A percentile compares a stretch with the other conserved stretches of the same genome.
These are phyloP conservation scores for Colletotrichum paranaense DNA, from an alignment of 2,329 filamentous ascomycete species.

Conservation along the genomic window DNA sequence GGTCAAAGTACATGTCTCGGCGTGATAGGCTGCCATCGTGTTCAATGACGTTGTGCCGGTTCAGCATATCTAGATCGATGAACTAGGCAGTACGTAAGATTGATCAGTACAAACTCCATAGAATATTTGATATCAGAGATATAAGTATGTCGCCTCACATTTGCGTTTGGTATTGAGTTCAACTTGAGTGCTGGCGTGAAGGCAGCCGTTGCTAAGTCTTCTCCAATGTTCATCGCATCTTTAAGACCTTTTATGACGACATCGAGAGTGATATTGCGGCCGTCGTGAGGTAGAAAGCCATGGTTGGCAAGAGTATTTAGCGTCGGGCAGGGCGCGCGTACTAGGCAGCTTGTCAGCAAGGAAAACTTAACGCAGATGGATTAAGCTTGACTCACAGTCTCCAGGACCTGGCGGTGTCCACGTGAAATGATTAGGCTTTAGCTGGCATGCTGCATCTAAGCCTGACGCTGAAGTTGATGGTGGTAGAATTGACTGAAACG, in stretches of 20 bases:
- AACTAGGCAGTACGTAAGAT: neutral
- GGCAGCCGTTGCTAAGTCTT: conserved; percentile 50
- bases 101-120: neutral
- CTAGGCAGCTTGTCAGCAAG: conserved; percentile 33
- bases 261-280: conserved; percentile 52
- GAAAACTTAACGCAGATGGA: neutral
- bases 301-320: conserved; percentile 64
- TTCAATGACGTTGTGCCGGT: conserved; percentile 59
- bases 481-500: neutral
- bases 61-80: conserved; percentile 50
- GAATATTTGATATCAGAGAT: conserved; percentile 30
- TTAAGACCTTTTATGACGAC: conserved; percentile 51
- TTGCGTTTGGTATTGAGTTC: conserved; percentile 56
- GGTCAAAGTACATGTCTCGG: conserved; percentile 61
- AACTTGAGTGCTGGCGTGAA: conserved; percentile 52
- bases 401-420: conserved; percentile 1
- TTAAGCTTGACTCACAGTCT: neutral
- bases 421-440: conserved; percentile 4
- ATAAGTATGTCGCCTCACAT: conserved; percentile 42
- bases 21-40: conserved; percentile 61
- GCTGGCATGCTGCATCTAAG: neutral
- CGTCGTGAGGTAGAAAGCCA: conserved; percentile 58
- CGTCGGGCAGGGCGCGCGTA: conserved; percentile 60
- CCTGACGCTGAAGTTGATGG: neutral
- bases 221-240: conserved; percentile 55